Evolutionary conservation across 371 early-diverging fungal species (phyloP).

Genomic region (Mortierella sp.): DNA sequence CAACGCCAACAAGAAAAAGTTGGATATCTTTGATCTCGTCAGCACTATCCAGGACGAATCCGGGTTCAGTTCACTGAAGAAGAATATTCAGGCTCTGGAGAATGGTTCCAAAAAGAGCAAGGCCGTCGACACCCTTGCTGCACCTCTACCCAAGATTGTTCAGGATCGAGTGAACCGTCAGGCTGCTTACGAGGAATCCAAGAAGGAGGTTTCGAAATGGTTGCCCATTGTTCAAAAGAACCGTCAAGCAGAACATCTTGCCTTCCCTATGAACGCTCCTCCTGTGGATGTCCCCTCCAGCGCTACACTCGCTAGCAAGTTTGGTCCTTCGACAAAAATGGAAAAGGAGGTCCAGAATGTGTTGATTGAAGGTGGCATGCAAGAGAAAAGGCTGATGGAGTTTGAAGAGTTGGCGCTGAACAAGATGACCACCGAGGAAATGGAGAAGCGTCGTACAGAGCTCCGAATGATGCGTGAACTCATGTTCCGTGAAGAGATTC

Average conservation of each 20-base stretch:
- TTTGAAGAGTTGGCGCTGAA: slow-evolving; percentile 88
- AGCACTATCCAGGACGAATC: slow-evolving; percentile 69
- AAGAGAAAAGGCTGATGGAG: slow-evolving; percentile 81
- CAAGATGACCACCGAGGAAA: slow-evolving; percentile 83
- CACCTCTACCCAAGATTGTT: slow-evolving; percentile 84
- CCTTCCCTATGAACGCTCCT: slow-evolving; percentile 72
- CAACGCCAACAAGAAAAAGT: slow-evolving; percentile 58
- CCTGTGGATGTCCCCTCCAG: slow-evolving; percentile 59
- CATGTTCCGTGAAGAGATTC: slow-evolving; percentile 92
- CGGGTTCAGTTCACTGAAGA: slow-evolving; percentile 69
- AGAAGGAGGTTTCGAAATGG: slow-evolving; percentile 89
- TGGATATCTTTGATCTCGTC: slow-evolving; percentile 83
- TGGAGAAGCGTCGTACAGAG: slow-evolving; percentile 77
- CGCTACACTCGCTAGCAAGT: slow-evolving; percentile 68
- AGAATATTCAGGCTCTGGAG: slow-evolving; percentile 68
- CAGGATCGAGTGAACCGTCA: slow-evolving; percentile 87
- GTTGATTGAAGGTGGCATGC: slow-evolving; percentile 76
- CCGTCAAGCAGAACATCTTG: slow-evolving; percentile 86
- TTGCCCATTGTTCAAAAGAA: slow-evolving; percentile 81
- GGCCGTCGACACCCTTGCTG: slow-evolving; percentile 69
- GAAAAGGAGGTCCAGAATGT: slow-evolving; percentile 83
- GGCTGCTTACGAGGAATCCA: slow-evolving; percentile 84
- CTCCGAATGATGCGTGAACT: slow-evolving; percentile 91
- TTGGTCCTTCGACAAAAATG: slow-evolving; percentile 71
- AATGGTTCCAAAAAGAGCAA: slow-evolving; percentile 60